These are phyloP conservation scores for Macroventuria anomochaeta DNA, from an alignment of 2,329 filamentous ascomycete species.

Conservation along the genomic window DNA sequence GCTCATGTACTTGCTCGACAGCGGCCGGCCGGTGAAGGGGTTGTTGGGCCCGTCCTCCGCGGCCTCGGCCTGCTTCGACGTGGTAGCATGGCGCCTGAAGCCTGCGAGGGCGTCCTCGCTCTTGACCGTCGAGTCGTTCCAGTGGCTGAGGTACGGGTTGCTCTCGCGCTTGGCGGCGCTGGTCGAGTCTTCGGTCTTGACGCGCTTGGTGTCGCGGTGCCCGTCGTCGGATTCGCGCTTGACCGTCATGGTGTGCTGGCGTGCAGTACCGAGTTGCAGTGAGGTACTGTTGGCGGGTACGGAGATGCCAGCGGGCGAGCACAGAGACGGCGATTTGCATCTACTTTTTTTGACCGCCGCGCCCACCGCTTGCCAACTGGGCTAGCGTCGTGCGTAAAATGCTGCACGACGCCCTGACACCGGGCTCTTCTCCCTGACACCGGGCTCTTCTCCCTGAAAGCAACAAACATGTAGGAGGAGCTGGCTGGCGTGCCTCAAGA, in stretches of 20 bases:
- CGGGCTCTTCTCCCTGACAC: background rate
- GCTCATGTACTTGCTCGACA: slow-evolving; percentile 85
- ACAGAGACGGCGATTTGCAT: background rate
- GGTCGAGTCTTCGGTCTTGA: slow-evolving; percentile 44
- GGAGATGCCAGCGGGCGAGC: background rate
- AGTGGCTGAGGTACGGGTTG: slow-evolving; percentile 93
- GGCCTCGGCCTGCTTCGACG: slow-evolving; percentile 72
- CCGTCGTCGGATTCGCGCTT: slow-evolving; percentile 59
- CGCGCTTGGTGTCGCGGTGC: slow-evolving; percentile 61
- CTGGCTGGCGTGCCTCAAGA: no score
- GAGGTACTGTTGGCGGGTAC: no score
- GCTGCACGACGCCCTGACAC: background rate
- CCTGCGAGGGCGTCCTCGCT: slow-evolving; percentile 57
- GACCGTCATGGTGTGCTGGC: slow-evolving; percentile 57
- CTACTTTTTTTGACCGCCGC: slow-evolving; percentile 9
- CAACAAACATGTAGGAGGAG: background rate
- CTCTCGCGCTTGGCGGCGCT: slow-evolving; percentile 52
- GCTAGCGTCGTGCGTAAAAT: background rate
- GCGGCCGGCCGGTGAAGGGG: slow-evolving; percentile 79
- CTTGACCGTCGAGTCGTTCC: slow-evolving; percentile 65
- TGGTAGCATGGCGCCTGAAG: slow-evolving; percentile 81
- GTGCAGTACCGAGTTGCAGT: no score
- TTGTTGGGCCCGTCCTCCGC: slow-evolving; percentile 84
- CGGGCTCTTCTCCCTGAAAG: no score
- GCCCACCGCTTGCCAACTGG: background rate